phyloP scores from a whole-genome alignment of 2,329 filamentous ascomycete genomes.

The Tympanopsis confertula region DNA sequence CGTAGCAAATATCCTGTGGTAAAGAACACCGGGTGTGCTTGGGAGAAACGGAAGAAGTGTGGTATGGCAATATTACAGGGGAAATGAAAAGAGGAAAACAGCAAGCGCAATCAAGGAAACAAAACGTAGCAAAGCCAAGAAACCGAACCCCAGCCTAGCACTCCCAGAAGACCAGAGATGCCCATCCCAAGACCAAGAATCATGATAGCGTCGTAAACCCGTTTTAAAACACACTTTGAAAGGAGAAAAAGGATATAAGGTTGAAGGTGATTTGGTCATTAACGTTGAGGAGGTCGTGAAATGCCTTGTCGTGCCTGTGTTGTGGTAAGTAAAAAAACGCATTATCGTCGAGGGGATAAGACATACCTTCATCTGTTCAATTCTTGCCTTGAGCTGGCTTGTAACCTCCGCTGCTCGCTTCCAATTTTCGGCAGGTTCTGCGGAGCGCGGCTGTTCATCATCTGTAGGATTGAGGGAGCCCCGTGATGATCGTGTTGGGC shows the following conservation, averaged over 20 bases:
- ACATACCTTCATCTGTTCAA: conserved; percentile 89
- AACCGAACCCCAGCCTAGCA: not conserved
- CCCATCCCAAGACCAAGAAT: no score
- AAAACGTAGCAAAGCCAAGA: not conserved
- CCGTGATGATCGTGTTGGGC: conserved; percentile 18
- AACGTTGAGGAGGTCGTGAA: not conserved
- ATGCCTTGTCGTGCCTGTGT: conserved; percentile 1
- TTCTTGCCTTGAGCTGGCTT: conserved; percentile 89
- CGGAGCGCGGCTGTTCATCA: conserved; percentile 16
- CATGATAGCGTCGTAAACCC: no score
- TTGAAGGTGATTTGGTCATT: not conserved
- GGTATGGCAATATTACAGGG: not conserved
- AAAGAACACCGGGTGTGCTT: no score
- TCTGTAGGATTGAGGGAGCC: conserved; percentile 17
- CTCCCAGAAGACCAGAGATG: no score
- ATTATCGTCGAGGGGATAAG: not conserved
- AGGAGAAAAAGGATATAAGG: not conserved
- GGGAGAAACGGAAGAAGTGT: no score
- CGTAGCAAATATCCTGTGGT: no score
- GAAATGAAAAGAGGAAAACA: not conserved
- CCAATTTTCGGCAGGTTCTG: conserved; percentile 77
- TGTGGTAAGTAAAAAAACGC: not conserved
- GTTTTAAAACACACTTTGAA: not conserved
- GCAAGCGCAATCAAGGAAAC: not conserved
- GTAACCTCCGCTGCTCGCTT: conserved; percentile 94